These are phyloP conservation scores for Entonaema liquescens DNA, from an alignment of 495 filamentous ascomycete species.

Conservation along the genomic window DNA sequence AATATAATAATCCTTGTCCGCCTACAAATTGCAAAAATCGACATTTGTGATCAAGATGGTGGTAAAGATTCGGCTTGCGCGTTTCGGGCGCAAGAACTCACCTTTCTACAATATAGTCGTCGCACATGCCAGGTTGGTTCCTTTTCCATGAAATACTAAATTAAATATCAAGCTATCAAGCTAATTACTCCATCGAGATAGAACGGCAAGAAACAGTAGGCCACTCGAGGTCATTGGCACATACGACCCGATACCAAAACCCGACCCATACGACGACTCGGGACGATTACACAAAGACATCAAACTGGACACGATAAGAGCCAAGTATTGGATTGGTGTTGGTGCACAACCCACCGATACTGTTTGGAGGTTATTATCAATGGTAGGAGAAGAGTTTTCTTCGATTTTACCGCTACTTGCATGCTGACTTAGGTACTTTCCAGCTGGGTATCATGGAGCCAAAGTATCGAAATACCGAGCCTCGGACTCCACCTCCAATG, in stretches of 20 bases:
- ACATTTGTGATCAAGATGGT: slow-evolving; percentile 70
- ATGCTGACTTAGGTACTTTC: neutral
- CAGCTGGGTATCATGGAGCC: slow-evolving; percentile 44
- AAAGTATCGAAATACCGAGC: slow-evolving; percentile 43
- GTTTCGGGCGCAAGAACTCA: slow-evolving; percentile 85
- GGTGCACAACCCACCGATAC: slow-evolving; percentile 93
- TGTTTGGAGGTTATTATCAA: slow-evolving; percentile 82
- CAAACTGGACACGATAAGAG: slow-evolving; percentile 78
- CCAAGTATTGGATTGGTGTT: slow-evolving; percentile 96
- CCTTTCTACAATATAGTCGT: slow-evolving; percentile 99
- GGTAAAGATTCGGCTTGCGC: slow-evolving; percentile 88
- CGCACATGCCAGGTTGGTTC: slow-evolving; percentile 84
- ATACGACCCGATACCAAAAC: slow-evolving; percentile 88
- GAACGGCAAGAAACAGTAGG: slow-evolving; percentile 81
- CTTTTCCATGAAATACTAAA: neutral
- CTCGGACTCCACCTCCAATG: slow-evolving; percentile 39
- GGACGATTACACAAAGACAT: slow-evolving; percentile 86
- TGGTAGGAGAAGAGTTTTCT: slow-evolving; percentile 66
- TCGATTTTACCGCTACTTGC: neutral
- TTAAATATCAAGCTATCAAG: slow-evolving; percentile 2
- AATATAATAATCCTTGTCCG: neutral
- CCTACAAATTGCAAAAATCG: slow-evolving; percentile 4
- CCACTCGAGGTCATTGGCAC: slow-evolving; percentile 95
- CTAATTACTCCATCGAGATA: slow-evolving; percentile 39
- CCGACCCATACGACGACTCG: slow-evolving; percentile 69